Evolutionary conservation across 2,329 filamentous ascomycete species (phyloP).

Genomic region (Penicillium griseofulvum): DNA sequence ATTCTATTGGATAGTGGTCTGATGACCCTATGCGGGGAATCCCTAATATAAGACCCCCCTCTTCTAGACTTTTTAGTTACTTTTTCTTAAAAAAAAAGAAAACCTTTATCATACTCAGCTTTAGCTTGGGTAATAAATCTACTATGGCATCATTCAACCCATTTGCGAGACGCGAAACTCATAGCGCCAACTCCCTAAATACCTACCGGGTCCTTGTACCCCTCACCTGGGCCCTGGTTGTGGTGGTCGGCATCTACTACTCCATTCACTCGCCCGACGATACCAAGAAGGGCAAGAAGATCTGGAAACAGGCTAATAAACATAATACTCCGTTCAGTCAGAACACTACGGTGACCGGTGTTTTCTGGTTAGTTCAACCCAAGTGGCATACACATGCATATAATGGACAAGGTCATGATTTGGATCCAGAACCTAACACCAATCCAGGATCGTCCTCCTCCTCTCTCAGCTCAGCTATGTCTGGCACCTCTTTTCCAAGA

Average conservation of each 20-base stretch:
- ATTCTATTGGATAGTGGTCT: background rate
- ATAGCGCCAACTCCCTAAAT: constrained; percentile 60
- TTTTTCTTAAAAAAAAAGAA: no score
- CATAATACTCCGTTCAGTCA: constrained; percentile 72
- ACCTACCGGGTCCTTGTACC: constrained; percentile 74
- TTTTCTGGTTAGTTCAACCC: constrained; percentile 67
- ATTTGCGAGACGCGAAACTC: constrained; percentile 68
- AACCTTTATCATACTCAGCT: background rate
- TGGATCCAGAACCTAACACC: background rate
- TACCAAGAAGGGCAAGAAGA: constrained; percentile 59
- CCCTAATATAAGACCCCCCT: background rate
- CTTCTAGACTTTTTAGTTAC: background rate
- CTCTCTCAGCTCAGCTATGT: constrained; percentile 74
- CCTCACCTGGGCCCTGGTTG: constrained; percentile 70
- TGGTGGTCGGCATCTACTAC: constrained; percentile 74
- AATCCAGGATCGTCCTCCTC: constrained; percentile 65
- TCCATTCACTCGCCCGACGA: constrained; percentile 63
- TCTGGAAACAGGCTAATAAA: constrained; percentile 71
- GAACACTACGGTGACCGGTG: constrained; percentile 60
- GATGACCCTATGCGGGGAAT: constrained; percentile 4
- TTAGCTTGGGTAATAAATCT: background rate
- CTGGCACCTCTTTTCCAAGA: constrained; percentile 69
- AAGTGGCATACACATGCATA: background rate
- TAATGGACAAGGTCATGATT: no score
- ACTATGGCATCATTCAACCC: constrained; percentile 57